Percentiles rank a stretch among this genome's conserved stretches.
These are phyloP conservation scores for Trichosporon asahii DNA, from an alignment of 1,284 basidiomycete genomes.

Conservation along the genomic window DNA sequence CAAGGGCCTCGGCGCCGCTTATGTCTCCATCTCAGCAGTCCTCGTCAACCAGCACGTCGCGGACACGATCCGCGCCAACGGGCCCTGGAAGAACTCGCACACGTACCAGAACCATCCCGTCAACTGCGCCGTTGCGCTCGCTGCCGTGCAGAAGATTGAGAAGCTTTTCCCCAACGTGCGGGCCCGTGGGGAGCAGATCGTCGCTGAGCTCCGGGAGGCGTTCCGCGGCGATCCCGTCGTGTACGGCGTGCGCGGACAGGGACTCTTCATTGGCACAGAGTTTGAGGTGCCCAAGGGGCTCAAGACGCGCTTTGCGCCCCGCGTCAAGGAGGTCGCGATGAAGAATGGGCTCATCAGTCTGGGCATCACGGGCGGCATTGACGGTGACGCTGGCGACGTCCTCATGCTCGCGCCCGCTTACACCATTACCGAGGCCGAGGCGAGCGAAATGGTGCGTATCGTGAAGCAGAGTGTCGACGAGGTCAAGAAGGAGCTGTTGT, in stretches of 20 bases:
- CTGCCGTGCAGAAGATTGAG: conserved; percentile 69
- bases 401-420: conserved; percentile 35
- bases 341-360: conserved; percentile 33
- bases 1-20: conserved; percentile 83
- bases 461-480: conserved; percentile 21
- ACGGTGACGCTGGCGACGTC: conserved; percentile 33
- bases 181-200: conserved; percentile 30
- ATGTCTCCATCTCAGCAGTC: conserved; percentile 74
- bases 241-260: conserved; percentile 54
- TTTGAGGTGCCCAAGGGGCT: conserved; percentile 27
- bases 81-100: conserved; percentile 64
- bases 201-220: conserved; percentile 22
- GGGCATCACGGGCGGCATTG: conserved; percentile 29
- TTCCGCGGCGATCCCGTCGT: conserved; percentile 26
- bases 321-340: conserved; percentile 33
- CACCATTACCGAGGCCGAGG: conserved; percentile 28
- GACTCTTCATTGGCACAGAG: conserved; percentile 53
- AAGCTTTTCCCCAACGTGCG: conserved; percentile 54
- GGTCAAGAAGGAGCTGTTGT: conserved; percentile 15
- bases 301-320: conserved; percentile 28
- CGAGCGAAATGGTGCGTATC: conserved; percentile 27
- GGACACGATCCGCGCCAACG: conserved; percentile 61
- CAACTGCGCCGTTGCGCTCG: conserved; percentile 70
- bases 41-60: conserved; percentile 66
- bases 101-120: conserved; percentile 80